A percentile compares a stretch with the other conserved stretches of the same genome.
Conservation (phyloP, 129 eudicot genomes). For the Erigeron canadensis region DNA sequence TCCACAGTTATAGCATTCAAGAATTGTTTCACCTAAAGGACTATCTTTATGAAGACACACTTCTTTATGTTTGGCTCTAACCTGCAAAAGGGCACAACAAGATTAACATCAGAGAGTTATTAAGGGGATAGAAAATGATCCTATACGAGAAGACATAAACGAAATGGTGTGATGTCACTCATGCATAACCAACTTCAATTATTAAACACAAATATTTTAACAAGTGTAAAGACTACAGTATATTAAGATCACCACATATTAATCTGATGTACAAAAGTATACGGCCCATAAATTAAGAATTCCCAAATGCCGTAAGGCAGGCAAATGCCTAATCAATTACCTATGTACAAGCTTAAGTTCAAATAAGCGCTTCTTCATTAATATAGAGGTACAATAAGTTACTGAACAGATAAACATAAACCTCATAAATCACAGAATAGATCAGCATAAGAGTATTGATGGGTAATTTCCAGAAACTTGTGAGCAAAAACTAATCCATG, state of each 20-base stretch:
- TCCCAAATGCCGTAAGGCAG: not conserved
- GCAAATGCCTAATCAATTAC: not conserved
- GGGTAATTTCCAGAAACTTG: not conserved
- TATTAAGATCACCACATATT: not conserved
- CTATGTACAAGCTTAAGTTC: not conserved
- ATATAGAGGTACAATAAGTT: not conserved
- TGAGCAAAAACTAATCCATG: not conserved
- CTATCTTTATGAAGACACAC: constrained; percentile 98
- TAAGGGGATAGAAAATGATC: not conserved
- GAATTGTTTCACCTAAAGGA: constrained; percentile 40
- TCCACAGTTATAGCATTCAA: constrained; percentile 87
- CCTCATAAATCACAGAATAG: not conserved
- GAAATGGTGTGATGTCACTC: not conserved
- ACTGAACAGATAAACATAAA: not conserved
- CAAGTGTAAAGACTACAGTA: not conserved
- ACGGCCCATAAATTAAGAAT: not conserved
- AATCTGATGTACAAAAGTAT: not conserved
- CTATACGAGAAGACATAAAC: not conserved
- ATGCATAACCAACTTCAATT: not conserved
- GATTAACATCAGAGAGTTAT: not conserved
- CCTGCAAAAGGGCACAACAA: constrained; percentile 23
- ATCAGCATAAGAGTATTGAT: not conserved
- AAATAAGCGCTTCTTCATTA: not conserved
- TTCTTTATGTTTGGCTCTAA: constrained; percentile 96
- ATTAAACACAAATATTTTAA: not conserved